These are phyloP conservation scores for Solanum phureja DNA, from an alignment of 257 asterid species.

Conservation along the genomic window DNA sequence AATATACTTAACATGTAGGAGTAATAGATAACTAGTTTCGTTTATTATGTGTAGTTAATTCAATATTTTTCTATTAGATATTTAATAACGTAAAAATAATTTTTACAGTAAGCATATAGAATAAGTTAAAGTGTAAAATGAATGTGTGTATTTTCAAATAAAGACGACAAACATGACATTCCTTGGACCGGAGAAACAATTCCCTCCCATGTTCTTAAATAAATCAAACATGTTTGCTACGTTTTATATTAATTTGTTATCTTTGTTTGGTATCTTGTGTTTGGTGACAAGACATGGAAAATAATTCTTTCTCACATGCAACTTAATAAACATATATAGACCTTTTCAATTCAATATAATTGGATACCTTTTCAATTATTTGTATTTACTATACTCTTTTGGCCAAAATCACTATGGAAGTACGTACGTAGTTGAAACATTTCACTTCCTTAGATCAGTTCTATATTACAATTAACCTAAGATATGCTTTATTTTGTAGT, in stretches of 20 bases:
- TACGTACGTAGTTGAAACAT: not conserved
- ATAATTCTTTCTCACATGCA: not conserved
- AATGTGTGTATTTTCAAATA: not conserved
- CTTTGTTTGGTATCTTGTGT: not conserved
- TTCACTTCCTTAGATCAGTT: not conserved
- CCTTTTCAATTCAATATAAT: not conserved
- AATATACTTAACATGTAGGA: not conserved
- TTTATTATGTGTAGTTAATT: not conserved
- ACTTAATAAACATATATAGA: not conserved
- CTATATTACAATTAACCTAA: not conserved
- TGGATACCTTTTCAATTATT: not conserved
- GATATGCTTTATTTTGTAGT: not conserved
- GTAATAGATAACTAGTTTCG: not conserved
- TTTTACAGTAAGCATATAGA: not conserved
- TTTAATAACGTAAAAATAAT: not conserved
- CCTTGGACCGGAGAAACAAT: not conserved
- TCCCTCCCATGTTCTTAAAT: not conserved
- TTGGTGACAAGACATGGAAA: not conserved
- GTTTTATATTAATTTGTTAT: not conserved
- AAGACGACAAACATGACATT: constrained; percentile 1
- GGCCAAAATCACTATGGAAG: not conserved
- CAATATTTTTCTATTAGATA: not conserved
- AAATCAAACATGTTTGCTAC: not conserved
- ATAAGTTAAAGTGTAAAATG: not conserved
- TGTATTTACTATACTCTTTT: not conserved